Conservation (phyloP, 129 eudicot genomes). For the Saposhnikovia divaricata region DNA sequence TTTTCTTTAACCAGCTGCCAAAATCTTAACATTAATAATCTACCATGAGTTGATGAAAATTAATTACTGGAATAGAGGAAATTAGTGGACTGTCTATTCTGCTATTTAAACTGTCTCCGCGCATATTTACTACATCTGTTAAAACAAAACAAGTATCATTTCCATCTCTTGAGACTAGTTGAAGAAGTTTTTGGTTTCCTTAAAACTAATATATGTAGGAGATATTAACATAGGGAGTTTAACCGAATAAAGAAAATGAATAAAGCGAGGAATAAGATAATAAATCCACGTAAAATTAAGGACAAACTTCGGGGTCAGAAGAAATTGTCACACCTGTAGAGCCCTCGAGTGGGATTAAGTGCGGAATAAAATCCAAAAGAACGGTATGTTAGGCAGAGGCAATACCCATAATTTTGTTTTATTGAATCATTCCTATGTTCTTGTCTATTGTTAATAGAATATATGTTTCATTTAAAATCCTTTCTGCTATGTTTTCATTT, state of each 20-base stretch:
- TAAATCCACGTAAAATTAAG: not conserved
- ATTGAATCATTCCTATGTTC: no score
- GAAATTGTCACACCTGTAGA: conserved; percentile 47
- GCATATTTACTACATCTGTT: not conserved
- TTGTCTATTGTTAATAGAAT: no score
- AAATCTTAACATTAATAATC: no score
- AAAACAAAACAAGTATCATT: not conserved
- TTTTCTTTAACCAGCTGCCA: no score
- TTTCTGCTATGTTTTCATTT: no score
- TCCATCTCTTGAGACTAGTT: conserved; percentile 48
- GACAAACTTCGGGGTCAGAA: not conserved
- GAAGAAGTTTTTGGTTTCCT: conserved; percentile 92
- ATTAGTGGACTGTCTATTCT: no score
- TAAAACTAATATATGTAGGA: conserved; percentile 11
- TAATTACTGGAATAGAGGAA: no score
- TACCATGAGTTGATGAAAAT: no score
- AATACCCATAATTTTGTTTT: conserved; percentile 75
- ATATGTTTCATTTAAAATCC: no score
- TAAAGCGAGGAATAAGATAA: not conserved
- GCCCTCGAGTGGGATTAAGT: conserved; percentile 94
- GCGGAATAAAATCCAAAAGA: conserved; percentile 88
- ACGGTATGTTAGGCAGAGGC: conserved; percentile 92
- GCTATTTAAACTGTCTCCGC: not conserved
- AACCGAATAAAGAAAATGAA: not conserved
- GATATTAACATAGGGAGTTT: not conserved